Base-by-base conservation (phyloP, 768 basidiomycete species). In the Hortiboletus campestris region DNA sequence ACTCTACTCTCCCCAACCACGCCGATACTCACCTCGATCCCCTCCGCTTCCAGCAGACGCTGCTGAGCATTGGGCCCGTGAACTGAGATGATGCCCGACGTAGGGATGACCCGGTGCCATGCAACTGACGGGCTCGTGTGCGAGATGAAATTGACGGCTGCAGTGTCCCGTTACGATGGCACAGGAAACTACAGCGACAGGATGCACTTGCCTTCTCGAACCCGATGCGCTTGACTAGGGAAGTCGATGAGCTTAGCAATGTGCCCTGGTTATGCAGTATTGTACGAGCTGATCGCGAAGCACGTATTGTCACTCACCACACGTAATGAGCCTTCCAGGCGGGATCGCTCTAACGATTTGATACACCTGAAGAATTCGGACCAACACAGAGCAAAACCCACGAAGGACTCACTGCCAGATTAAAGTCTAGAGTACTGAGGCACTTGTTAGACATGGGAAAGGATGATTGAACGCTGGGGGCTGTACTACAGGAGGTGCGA, bases 201-300 rank as follows among this genome's bases (percentile, higher is more conserved):
- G 69, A 49, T 10, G 28, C 12, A 53, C 60, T 50, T 57, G 85
- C 89, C 88, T 80, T 89, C 86, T 10, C 89, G 89, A 17, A 91
- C 88, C 61, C 86, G 86, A 35, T 86, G 78, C 4, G 89, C 82
- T 69, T 91, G 80, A 12, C 73, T 77, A 0, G 89, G 90, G 80
- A 84, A 84, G 19, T 88, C 88, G 40, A 88, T 76, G 10, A 91
- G 76, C 61, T 85, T 85, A 0, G 89, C 88, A 48, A 92, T 82
- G 61, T 91, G 88, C 1, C 86, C 61, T 63, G 44, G 14, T 36
- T 6, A 28, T 16, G 16, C 22, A 40, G 35, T n/a, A 20, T 17
- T 29, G 32, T 9, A 17, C n/a, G n/a, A 39, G 19, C 20, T 22
- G n/a, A 13, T n/a, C 13, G 17, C n/a, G 10, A 20, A 41, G 35